Base-by-base conservation (phyloP, 257 asterid genomes). In the Capsicum pubescens region DNA sequence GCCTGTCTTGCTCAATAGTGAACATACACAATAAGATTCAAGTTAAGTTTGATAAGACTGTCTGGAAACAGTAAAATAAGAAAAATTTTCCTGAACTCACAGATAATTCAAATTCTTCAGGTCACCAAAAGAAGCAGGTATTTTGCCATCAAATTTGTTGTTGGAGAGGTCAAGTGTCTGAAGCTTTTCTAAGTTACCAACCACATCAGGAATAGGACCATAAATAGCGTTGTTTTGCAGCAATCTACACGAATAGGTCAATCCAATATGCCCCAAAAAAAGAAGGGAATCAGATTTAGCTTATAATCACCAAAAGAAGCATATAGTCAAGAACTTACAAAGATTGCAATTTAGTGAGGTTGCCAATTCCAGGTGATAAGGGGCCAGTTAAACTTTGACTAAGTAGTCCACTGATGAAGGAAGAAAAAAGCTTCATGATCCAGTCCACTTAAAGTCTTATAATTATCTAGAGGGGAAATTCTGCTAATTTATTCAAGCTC, bases 181-280 rank as follows among this genome's bases (percentile, higher is more conserved):
- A 82, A 97, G 99, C 91, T 88, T 93, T 80, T 87, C 91, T 50
- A 97, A 85, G 86, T 86, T 93, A 84, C 97, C 99, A 70, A 93
- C 84, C 61, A 90, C 91, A 81, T 84, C 90, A 0, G 99, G 99
- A 72, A 97, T 92, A 56, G 91, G 85, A 86, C 99, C 99, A 9
- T 89, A 86, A 61, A 97, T 91, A 14, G 87, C 97, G 89, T 97
- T 97, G 91, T 97, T 97, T 85, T 97, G 99, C 92, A 97, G 93
- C 88, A 90, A 92, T 87, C 99, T 97, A 88, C 85, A 87, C 9
- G 56, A 55, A 12, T 39, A 83, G 48, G n/a, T 17, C 46, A 50
- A 63, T 63, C 15, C 8, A 63, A 21, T 63, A 63, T 21, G 36
- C 3, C 39, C 6, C 1, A 19, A 63, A 19, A 63, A 9, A 63